A percentile compares a stretch with the other conserved stretches of the same genome.
Conservation (phyloP, 1,284 basidiomycete species). For the Cutaneotrichosporon mucoides region DNA sequence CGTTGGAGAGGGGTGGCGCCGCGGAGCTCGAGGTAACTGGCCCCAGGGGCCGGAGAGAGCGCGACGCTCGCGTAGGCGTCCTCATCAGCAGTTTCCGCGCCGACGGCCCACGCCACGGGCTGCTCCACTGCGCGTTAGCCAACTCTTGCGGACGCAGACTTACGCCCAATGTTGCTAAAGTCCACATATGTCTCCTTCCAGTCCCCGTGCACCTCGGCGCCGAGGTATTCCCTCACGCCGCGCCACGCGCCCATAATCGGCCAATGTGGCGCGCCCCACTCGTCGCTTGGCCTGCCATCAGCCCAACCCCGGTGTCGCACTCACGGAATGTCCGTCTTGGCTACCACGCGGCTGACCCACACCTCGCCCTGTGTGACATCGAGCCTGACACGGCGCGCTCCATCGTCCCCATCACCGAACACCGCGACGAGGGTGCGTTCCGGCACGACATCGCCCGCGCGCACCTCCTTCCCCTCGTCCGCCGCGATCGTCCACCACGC, state of each 20-base stretch:
- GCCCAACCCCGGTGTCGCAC: background rate
- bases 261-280: conserved; percentile 3
- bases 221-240: background rate
- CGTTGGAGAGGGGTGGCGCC: background rate
- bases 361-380: background rate
- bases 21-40: background rate
- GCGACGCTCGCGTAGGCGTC: background rate
- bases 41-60: background rate
- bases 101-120: background rate
- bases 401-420: background rate
- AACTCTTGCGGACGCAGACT: background rate
- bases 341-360: background rate
- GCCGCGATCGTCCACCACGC: background rate
- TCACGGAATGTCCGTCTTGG: background rate
- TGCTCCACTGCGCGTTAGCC: background rate
- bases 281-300: background rate
- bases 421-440: background rate
- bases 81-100: background rate
- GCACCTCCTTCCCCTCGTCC: too few relatives aligned
- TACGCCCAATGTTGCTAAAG: background rate
- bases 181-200: background rate
- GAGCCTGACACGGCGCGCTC: background rate
- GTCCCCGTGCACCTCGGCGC: background rate
- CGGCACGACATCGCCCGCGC: too few relatives aligned
- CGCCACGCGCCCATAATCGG: background rate